Percentiles rank a stretch among this genome's conserved stretches.
phyloP scores from a whole-genome alignment of 106 monocot genomes.

The Dendrobium officinale region DNA sequence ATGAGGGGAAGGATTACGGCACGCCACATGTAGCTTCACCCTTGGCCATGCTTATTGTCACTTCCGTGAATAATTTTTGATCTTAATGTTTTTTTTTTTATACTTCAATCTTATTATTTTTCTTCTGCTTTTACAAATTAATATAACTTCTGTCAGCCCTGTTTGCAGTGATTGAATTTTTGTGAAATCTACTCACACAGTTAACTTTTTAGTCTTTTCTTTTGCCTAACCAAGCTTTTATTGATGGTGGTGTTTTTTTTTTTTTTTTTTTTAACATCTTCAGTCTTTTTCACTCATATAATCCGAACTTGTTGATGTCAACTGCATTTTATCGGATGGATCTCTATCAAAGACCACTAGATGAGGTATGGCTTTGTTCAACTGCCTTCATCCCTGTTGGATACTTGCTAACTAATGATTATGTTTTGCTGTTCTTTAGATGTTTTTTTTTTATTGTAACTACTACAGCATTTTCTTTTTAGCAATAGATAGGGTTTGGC shows the following conservation, averaged over 20 bases:
- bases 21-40: no score
- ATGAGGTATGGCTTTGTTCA: constrained; percentile 41
- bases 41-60: no score
- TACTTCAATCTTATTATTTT: no score
- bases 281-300: constrained; percentile 93
- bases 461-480: no score
- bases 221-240: neutral
- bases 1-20: no score
- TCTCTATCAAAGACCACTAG: constrained; percentile 66
- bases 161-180: neutral
- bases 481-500: no score
- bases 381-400: neutral
- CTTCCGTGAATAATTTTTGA: no score
- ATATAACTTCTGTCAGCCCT: neutral
- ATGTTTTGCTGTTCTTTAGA: no score
- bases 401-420: neutral
- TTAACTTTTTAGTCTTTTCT: neutral
- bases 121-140: neutral
- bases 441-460: no score
- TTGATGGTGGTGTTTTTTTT: neutral
- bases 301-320: constrained; percentile 75
- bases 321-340: constrained; percentile 89
- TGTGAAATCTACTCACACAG: neutral
- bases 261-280: neutral
- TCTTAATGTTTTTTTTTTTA: no score